Evolutionary conservation across 2,329 filamentous ascomycete species (phyloP).

Genomic region (Talaromyces amestolkiae): DNA sequence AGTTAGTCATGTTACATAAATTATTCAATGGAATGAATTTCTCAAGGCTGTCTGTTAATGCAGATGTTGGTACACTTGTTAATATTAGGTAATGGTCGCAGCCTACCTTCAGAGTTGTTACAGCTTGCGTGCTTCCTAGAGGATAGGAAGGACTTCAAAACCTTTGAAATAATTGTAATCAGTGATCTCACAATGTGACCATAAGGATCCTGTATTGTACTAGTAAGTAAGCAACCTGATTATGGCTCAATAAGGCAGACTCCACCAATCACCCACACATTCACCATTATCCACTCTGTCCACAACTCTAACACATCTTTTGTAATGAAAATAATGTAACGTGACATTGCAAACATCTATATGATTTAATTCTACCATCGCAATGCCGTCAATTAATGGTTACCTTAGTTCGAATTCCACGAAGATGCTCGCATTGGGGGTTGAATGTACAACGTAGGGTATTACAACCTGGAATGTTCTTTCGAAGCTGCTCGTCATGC

Average conservation of each 20-base stretch:
- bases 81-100: neutral
- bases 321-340: neutral
- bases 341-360: neutral
- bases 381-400: neutral
- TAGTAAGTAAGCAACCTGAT: neutral
- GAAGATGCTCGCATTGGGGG: neutral
- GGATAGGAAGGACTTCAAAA: neutral
- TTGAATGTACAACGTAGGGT: neutral
- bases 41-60: neutral
- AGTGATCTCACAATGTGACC: neutral
- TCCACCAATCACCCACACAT: neutral
- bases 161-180: neutral
- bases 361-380: neutral
- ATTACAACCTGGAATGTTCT: neutral
- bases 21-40: neutral
- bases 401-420: neutral
- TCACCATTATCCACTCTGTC: neutral
- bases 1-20: slow-evolving; percentile 1
- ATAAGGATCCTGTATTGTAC: neutral
- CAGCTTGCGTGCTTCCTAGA: neutral
- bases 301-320: neutral
- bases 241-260: neutral
- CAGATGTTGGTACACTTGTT: neutral
- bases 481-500: neutral
- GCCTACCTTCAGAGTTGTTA: neutral